phyloP scores from a whole-genome alignment of 352 stramenopile species.

The Phytophthora sansomeana region DNA sequence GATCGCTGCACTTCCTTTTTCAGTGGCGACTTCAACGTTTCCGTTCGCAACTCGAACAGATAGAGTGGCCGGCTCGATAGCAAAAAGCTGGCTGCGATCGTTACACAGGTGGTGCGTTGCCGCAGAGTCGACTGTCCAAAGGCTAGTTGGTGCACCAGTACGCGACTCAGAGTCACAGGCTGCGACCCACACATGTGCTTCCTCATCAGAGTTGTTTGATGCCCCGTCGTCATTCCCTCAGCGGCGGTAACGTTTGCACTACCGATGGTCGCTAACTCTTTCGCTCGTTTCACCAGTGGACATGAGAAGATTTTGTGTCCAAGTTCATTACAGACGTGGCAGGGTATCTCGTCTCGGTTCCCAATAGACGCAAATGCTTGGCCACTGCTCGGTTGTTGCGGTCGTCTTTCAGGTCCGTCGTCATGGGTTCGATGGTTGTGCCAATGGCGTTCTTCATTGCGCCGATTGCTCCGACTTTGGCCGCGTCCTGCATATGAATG shows the following conservation, averaged over 20 bases:
- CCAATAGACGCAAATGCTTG: neutral
- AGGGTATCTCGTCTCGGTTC: neutral
- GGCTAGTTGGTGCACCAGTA: neutral
- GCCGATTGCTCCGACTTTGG: neutral
- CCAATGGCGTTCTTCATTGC: neutral
- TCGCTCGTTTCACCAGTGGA: slow-evolving; percentile 4
- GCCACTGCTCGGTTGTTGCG: neutral
- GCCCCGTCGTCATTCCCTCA: neutral
- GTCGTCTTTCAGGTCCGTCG: neutral
- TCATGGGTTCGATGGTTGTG: neutral
- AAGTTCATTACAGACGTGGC: neutral
- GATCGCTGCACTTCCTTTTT: neutral
- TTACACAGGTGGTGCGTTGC: neutral
- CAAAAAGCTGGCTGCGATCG: neutral
- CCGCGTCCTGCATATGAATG: neutral
- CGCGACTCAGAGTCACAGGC: neutral
- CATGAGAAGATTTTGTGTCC: slow-evolving; percentile 2
- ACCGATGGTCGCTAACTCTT: neutral
- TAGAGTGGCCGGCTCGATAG: neutral
- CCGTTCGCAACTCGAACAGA: neutral
- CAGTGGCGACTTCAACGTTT: neutral
- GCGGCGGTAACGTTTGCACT: neutral
- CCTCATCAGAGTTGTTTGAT: neutral
- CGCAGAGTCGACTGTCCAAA: neutral
- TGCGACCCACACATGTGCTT: slow-evolving; percentile 3